phyloP scores from a whole-genome alignment of 2,329 filamentous ascomycete species.

The Penicillium sp. region DNA sequence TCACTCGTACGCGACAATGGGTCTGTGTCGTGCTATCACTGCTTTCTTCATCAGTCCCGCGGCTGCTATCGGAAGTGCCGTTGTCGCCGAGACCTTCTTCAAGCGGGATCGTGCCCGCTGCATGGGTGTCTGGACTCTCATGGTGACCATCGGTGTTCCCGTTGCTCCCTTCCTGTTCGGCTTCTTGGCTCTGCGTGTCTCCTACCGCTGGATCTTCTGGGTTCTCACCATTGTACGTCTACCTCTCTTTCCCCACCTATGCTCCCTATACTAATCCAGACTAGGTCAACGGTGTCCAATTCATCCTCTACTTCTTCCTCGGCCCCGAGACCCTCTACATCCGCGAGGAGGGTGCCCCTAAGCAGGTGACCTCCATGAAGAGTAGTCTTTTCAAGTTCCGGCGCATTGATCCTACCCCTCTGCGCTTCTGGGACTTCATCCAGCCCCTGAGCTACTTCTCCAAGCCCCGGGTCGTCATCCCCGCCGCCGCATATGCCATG shows the following conservation, averaged over 20 bases:
- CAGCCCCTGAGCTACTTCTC: slow-evolving; percentile 50
- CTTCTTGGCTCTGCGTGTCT: slow-evolving; percentile 50
- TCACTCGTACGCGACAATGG: slow-evolving; percentile 50
- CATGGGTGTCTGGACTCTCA: slow-evolving; percentile 57
- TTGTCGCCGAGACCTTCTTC: slow-evolving; percentile 58
- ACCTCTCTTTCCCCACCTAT: background rate
- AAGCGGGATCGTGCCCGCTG: slow-evolving; percentile 51
- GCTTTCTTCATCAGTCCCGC: slow-evolving; percentile 57
- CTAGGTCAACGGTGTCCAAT: slow-evolving; percentile 56
- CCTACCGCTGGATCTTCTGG: slow-evolving; percentile 61
- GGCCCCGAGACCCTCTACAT: slow-evolving; percentile 57
- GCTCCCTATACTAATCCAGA: background rate
- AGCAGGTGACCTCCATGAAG: slow-evolving; percentile 37
- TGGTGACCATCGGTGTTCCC: slow-evolving; percentile 51
- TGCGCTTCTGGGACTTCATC: slow-evolving; percentile 53
- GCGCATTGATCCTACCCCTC: slow-evolving; percentile 54
- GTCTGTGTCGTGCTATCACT: slow-evolving; percentile 49
- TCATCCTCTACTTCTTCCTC: slow-evolving; percentile 57
- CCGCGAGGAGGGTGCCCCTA: slow-evolving; percentile 24
- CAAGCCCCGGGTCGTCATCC: slow-evolving; percentile 52
- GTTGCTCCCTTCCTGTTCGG: slow-evolving; percentile 33
- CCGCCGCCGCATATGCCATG: slow-evolving; percentile 57
- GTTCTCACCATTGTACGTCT: slow-evolving; percentile 51
- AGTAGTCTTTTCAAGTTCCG: slow-evolving; percentile 47
- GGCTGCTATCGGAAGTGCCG: slow-evolving; percentile 52